Percentiles rank a stretch among this genome's conserved stretches.
Conservation (phyloP, 164 flowering plant genomes). For the Magnolia sinica region DNA sequence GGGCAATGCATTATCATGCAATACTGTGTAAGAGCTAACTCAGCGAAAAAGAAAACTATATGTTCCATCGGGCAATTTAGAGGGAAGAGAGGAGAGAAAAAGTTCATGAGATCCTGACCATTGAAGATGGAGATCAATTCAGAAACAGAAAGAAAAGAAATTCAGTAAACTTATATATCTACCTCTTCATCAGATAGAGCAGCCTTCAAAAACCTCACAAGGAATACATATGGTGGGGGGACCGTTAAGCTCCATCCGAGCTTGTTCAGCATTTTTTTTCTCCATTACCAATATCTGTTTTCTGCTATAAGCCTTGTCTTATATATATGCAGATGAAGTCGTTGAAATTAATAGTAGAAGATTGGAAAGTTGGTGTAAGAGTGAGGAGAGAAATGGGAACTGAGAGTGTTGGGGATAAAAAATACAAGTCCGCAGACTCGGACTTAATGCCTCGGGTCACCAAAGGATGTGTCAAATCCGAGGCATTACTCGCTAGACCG, state of each 20-base stretch:
- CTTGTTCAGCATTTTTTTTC: constrained; percentile 56
- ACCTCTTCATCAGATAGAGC: constrained; percentile 47
- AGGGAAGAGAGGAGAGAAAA: background rate
- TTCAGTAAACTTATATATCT: background rate
- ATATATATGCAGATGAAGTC: constrained; percentile 78
- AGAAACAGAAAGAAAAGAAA: background rate
- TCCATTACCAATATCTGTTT: constrained; percentile 72
- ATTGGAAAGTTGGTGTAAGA: constrained; percentile 55
- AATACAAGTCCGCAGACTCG: no score
- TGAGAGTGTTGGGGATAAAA: no score
- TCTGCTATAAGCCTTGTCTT: constrained; percentile 63
- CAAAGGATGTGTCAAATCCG: no score
- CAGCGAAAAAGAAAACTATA: constrained; percentile 64
- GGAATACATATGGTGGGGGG: constrained; percentile 82
- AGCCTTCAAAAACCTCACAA: constrained; percentile 80
- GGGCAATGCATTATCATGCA: constrained; percentile 45
- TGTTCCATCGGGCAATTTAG: constrained; percentile 52
- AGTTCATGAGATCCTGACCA: background rate
- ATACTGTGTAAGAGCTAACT: constrained; percentile 74
- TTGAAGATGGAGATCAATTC: background rate
- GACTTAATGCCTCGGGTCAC: no score
- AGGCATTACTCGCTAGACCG: no score
- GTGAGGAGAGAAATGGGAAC: constrained; percentile 28
- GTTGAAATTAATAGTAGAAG: constrained; percentile 49
- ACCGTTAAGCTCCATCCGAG: constrained; percentile 85